Conservation (phyloP, 768 basidiomycete species). For the Lactifluus subvellereus region DNA sequence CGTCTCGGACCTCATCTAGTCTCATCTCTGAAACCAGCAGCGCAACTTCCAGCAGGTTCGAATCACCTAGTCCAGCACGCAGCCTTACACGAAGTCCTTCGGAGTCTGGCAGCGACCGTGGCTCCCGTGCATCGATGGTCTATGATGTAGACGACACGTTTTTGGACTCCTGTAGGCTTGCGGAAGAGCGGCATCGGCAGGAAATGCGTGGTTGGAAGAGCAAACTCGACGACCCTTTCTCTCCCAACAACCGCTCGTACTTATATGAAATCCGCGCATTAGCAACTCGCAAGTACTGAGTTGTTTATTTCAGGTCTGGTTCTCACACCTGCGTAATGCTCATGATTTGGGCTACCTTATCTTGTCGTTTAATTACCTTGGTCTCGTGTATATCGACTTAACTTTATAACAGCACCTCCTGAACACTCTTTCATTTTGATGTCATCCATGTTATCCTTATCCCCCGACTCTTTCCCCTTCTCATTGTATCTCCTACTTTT, state of each 20-base stretch:
- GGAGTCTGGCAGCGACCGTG: slow-evolving; percentile 73
- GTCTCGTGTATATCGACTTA: slow-evolving; percentile 9
- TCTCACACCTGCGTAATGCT: slow-evolving; percentile 9
- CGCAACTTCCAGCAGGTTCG: slow-evolving; percentile 32
- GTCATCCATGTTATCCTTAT: slow-evolving; percentile 1
- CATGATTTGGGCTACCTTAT: slow-evolving; percentile 16
- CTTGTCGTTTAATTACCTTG: slow-evolving; percentile 14
- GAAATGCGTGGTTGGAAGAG: slow-evolving; percentile 81
- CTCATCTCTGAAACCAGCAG: slow-evolving; percentile 28
- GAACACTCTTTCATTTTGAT: not conserved
- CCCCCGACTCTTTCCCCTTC: not conserved
- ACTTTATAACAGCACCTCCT: not conserved
- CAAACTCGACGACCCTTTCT: slow-evolving; percentile 25
- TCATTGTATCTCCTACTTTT: not conserved
- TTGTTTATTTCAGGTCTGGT: slow-evolving; percentile 5
- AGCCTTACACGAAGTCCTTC: slow-evolving; percentile 61
- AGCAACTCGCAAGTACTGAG: slow-evolving; percentile 70
- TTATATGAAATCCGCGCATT: slow-evolving; percentile 81
- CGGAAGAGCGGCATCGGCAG: slow-evolving; percentile 73
- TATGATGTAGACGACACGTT: slow-evolving; percentile 74
- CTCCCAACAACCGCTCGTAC: slow-evolving; percentile 53
- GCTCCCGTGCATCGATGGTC: slow-evolving; percentile 73
- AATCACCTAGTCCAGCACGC: slow-evolving; percentile 54
- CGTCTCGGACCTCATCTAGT: slow-evolving; percentile 27
- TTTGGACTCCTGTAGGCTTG: slow-evolving; percentile 60